phyloP scores from a whole-genome alignment of 2,329 filamentous ascomycete genomes.

The Talaromyces albobiverticillius region DNA sequence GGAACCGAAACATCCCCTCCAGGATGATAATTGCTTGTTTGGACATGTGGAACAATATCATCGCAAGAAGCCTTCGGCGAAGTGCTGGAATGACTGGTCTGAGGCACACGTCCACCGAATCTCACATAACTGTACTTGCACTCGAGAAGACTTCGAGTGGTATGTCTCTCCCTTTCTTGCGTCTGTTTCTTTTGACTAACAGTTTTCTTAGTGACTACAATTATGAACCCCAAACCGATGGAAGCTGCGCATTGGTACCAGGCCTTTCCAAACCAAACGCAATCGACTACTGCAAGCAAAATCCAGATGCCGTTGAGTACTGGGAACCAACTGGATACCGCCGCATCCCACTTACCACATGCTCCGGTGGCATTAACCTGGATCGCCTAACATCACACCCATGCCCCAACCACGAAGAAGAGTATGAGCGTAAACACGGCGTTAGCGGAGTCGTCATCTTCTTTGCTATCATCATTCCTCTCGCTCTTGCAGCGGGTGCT shows the following conservation, averaged over 20 bases:
- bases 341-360: slow-evolving; percentile 85
- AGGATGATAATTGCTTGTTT: slow-evolving; percentile 80
- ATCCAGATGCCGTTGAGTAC: slow-evolving; percentile 73
- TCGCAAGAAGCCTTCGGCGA: slow-evolving; percentile 74
- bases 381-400: slow-evolving; percentile 65
- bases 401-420: slow-evolving; percentile 77
- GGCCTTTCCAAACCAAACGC: slow-evolving; percentile 67
- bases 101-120: slow-evolving; percentile 70
- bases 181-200: neutral
- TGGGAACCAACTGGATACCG: slow-evolving; percentile 86
- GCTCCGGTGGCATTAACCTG: slow-evolving; percentile 69
- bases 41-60: slow-evolving; percentile 87
- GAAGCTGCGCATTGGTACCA: slow-evolving; percentile 71
- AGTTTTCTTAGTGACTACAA: slow-evolving; percentile 73
- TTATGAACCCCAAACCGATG: slow-evolving; percentile 74
- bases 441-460: slow-evolving; percentile 74
- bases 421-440: slow-evolving; percentile 72
- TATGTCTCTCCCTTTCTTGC: slow-evolving; percentile 43
- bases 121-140: slow-evolving; percentile 75
- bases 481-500: slow-evolving; percentile 65
- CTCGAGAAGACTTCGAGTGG: slow-evolving; percentile 88
- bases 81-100: slow-evolving; percentile 78
- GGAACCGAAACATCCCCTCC: slow-evolving; percentile 78
- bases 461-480: slow-evolving; percentile 76
- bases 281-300: slow-evolving; percentile 53